Percentiles rank a stretch among this genome's conserved stretches.
phyloP scores from a whole-genome alignment of 257 asterid species.

The Scutellaria baicalensis region DNA sequence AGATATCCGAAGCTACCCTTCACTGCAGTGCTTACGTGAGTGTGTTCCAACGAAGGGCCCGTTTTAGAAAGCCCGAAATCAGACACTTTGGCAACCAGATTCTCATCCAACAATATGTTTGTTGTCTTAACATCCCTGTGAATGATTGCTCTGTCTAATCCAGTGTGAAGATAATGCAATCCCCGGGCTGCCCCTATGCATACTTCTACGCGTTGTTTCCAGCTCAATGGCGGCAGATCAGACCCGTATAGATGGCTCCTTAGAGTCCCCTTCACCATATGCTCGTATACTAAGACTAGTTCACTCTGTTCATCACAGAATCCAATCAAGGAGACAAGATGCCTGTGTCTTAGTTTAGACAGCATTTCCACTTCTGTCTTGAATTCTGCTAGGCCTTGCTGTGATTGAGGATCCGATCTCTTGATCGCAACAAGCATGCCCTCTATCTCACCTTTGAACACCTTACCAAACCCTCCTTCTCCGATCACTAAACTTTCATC shows the following conservation, averaged over 20 bases:
- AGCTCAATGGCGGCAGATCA: conserved; percentile 44
- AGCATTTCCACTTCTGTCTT: conserved; percentile 71
- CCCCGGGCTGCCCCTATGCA: conserved; percentile 77
- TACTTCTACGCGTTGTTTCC: conserved; percentile 62
- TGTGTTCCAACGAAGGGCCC: conserved; percentile 67
- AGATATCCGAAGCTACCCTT: conserved; percentile 80
- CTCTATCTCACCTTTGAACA: conserved; percentile 57
- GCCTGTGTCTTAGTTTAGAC: conserved; percentile 65
- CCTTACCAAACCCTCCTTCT: conserved; percentile 78
- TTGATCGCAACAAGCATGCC: conserved; percentile 48
- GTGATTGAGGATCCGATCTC: conserved; percentile 71
- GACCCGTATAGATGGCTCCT: conserved; percentile 64
- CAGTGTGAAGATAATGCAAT: conserved; percentile 74
- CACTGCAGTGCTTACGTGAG: conserved; percentile 77
- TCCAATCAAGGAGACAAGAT: conserved; percentile 70
- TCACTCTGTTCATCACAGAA: conserved; percentile 70
- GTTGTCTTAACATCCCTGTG: conserved; percentile 80
- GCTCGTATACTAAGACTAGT: conserved; percentile 72
- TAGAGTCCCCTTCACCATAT: conserved; percentile 66
- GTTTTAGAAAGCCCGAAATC: conserved; percentile 76
- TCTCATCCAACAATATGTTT: conserved; percentile 56
- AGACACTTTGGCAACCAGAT: conserved; percentile 67
- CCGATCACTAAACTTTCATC: conserved; percentile 65
- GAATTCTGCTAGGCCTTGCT: conserved; percentile 64
- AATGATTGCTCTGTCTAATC: conserved; percentile 62